These are phyloP conservation scores for Noccaea bulbosa DNA, from an alignment of 345 rosid species.

Conservation along the genomic window DNA sequence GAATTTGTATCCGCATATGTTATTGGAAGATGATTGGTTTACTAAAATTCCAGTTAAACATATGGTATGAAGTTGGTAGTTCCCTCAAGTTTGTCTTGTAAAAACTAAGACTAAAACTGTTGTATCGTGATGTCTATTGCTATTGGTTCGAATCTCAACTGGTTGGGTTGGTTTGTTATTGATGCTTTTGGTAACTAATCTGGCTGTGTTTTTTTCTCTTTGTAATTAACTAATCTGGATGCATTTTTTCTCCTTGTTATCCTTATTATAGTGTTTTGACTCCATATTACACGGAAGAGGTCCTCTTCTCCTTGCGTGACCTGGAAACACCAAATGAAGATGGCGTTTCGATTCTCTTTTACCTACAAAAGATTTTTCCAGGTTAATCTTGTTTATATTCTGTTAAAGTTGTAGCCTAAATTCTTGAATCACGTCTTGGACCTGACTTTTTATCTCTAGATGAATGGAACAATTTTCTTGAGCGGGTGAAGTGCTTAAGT, in stretches of 20 bases:
- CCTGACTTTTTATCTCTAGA: slow-evolving; percentile 53
- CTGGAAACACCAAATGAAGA: slow-evolving; percentile 89
- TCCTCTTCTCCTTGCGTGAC: slow-evolving; percentile 76
- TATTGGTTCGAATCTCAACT: background rate
- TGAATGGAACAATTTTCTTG: slow-evolving; percentile 96
- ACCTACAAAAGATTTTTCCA: slow-evolving; percentile 97
- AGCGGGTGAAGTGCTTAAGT: slow-evolving; percentile 57
- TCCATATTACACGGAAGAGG: slow-evolving; percentile 93
- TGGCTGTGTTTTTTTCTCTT: slow-evolving; percentile 1
- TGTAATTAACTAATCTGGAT: slow-evolving; percentile 8
- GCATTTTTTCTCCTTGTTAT: slow-evolving; percentile 30
- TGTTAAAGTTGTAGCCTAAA: slow-evolving; percentile 14
- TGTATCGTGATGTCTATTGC: slow-evolving; percentile 28
- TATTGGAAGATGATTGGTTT: slow-evolving; percentile 10
- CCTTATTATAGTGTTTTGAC: slow-evolving; percentile 76
- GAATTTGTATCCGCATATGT: slow-evolving; percentile 9
- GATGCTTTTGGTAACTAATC: background rate
- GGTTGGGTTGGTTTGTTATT: slow-evolving; percentile 12
- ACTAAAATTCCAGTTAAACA: slow-evolving; percentile 9
- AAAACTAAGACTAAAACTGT: slow-evolving; percentile 13
- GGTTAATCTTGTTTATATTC: slow-evolving; percentile 50
- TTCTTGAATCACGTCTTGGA: slow-evolving; percentile 9
- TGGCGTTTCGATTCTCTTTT: slow-evolving; percentile 94
- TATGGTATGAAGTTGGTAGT: slow-evolving; percentile 10
- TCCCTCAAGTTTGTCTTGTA: background rate